Evolutionary conservation across 2,329 filamentous ascomycete genomes (phyloP), one percentile per base, ranked within the genome.

Genomic region (Calonectria henricotiae): DNA sequence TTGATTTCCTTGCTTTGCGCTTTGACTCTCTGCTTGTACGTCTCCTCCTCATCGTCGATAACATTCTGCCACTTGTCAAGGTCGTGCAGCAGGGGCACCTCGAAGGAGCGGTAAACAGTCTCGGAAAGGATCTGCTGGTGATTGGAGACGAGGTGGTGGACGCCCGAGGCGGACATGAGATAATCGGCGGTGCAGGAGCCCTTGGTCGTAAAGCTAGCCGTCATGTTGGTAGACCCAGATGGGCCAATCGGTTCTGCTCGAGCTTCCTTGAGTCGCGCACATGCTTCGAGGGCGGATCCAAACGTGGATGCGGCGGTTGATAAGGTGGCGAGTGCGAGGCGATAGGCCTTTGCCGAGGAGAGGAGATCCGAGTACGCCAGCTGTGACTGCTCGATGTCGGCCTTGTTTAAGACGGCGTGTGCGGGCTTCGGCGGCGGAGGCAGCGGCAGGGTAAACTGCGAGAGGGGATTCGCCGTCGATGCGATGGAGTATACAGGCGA

Each of bases 121-220:
- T 93, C 91, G 73, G 87, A 89, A 4, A 93, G 86, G 75, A 93
- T 92, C 78, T 92, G 90, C 79, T 92, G 89, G 83, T 93, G 91
- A 81, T 92, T 93, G 54, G 90, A 90, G 68, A 92, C 85, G 23
- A 93, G 85, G 76, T 92, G 89, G 78, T 93, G 91, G 46, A 92
- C 86, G 41, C 91, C 91, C 39, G 89, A 88, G 13, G 90, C 88
- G 35, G 89, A 86, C 69, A 93, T 83, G 51, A 93, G 84, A 64
- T 86, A 85, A 80, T 92, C 90, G 17, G 90, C 90, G 0, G 90
- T 92, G 82, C 90, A 92, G 41, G 85, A 82, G 51, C 85, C 85
- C 51, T 82, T 81, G 49, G 81, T 82, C 25, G 85, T 85, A 79
- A 88, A 88, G 79, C 84, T 85, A 72, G 84, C 83, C 63, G 82